Conservation (phyloP, 2,329 filamentous ascomycete species). For the Dissoconium aciculare region DNA sequence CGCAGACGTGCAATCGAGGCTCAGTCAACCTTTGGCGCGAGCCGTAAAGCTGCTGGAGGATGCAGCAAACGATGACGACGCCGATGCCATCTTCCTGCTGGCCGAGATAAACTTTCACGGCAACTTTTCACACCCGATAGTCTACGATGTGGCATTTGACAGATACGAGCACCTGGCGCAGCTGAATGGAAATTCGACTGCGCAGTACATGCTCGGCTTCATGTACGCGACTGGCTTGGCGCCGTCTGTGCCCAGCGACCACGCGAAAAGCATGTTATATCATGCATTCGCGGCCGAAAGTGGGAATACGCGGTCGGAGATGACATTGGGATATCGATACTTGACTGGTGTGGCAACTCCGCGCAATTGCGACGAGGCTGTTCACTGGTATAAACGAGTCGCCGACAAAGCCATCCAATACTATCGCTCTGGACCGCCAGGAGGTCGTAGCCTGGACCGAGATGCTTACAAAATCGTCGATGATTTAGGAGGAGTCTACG, state of each 20-base stretch:
- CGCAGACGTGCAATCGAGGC: slow-evolving; percentile 26
- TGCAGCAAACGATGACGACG: slow-evolving; percentile 42
- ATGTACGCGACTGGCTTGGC: slow-evolving; percentile 92
- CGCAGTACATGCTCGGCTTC: slow-evolving; percentile 88
- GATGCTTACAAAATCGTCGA: slow-evolving; percentile 81
- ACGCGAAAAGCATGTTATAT: slow-evolving; percentile 82
- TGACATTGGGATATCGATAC: slow-evolving; percentile 82
- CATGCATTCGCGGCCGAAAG: slow-evolving; percentile 83
- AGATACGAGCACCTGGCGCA: slow-evolving; percentile 67
- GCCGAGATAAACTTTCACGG: slow-evolving; percentile 96
- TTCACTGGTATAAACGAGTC: slow-evolving; percentile 79
- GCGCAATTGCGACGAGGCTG: slow-evolving; percentile 70
- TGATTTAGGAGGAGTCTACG: slow-evolving; percentile 81
- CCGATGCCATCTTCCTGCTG: slow-evolving; percentile 76
- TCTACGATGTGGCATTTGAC: slow-evolving; percentile 64
- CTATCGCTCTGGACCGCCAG: slow-evolving; percentile 79
- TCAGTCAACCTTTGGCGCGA: slow-evolving; percentile 38
- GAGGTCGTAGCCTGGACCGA: slow-evolving; percentile 60
- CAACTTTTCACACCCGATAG: slow-evolving; percentile 74
- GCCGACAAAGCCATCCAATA: slow-evolving; percentile 85
- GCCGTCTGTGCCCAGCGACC: slow-evolving; percentile 63
- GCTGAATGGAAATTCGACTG: slow-evolving; percentile 71
- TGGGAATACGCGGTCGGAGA: slow-evolving; percentile 73
- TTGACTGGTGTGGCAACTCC: slow-evolving; percentile 72
- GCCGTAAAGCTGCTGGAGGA: slow-evolving; percentile 45